phyloP scores from a whole-genome alignment of 2,329 filamentous ascomycete genomes.

The Alternaria dauci region DNA sequence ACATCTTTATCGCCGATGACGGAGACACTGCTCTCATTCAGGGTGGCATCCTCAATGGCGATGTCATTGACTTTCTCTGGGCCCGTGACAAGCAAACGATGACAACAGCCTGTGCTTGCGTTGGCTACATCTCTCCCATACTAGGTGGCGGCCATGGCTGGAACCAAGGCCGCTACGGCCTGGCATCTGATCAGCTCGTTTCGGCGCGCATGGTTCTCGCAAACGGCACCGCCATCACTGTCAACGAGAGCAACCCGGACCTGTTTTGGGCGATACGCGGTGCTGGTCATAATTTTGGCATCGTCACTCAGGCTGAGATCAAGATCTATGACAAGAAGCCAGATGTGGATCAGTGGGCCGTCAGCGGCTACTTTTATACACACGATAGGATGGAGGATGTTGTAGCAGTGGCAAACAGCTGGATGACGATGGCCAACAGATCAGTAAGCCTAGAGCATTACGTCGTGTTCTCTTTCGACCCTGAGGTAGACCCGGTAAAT shows the following conservation, averaged over 20 bases:
- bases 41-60: conserved; percentile 35
- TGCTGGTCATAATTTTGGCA: conserved; percentile 47
- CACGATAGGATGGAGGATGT: conserved; percentile 30
- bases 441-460: conserved; percentile 27
- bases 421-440: conserved; percentile 17
- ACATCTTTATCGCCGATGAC: conserved; percentile 30
- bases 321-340: conserved; percentile 27
- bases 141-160: conserved; percentile 67
- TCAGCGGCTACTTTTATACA: conserved; percentile 23
- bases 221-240: conserved; percentile 43
- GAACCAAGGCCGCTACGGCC: conserved; percentile 58
- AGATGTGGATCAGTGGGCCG: conserved; percentile 20
- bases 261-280: conserved; percentile 52
- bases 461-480: conserved; percentile 21
- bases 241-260: conserved; percentile 47
- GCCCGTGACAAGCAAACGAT: conserved; percentile 36
- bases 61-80: conserved; percentile 39
- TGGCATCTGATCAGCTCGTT: conserved; percentile 36
- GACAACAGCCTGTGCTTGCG: conserved; percentile 34
- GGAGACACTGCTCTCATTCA: conserved; percentile 34
- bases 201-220: conserved; percentile 51
- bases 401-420: conserved; percentile 22
- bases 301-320: conserved; percentile 34
- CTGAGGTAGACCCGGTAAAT: conserved; percentile 20
- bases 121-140: conserved; percentile 64